These are phyloP conservation scores for Quillaja saponaria DNA, from an alignment of 306 rosid species.

Conservation along the genomic window DNA sequence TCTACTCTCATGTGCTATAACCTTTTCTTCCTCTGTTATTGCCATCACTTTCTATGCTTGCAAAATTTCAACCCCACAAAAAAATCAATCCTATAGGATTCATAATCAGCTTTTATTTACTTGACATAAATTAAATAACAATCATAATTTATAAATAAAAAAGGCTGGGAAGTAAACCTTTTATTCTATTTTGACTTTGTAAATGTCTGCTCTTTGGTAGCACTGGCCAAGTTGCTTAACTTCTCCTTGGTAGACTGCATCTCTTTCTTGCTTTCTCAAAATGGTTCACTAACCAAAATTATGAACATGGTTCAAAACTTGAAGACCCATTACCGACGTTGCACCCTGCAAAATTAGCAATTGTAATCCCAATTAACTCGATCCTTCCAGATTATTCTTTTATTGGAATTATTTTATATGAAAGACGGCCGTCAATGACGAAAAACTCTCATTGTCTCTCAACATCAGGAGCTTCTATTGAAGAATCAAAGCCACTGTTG, in stretches of 20 bases:
- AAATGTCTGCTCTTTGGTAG: slow-evolving; percentile 50
- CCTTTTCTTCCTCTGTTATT: slow-evolving; percentile 55
- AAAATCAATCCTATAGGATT: not conserved
- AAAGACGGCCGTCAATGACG: too few species aligned
- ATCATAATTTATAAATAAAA: not conserved
- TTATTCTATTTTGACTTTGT: slow-evolving; percentile 58
- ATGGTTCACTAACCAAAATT: too few species aligned
- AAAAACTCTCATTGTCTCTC: too few species aligned
- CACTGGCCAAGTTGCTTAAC: slow-evolving; percentile 53
- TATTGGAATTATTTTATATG: too few species aligned
- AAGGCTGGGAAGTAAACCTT: slow-evolving; percentile 35
- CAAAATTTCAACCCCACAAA: not conserved
- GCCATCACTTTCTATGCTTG: slow-evolving; percentile 60
- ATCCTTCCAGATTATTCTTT: too few species aligned
- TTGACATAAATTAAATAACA: not conserved
- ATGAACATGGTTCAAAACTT: too few species aligned
- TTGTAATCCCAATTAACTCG: too few species aligned
- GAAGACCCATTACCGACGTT: too few species aligned
- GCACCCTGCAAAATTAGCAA: too few species aligned
- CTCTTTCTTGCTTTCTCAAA: not conserved
- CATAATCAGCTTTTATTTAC: too few species aligned
- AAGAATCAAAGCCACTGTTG: too few species aligned
- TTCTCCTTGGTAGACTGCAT: slow-evolving; percentile 66
- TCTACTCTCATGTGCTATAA: slow-evolving; percentile 48
- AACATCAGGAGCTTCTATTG: too few species aligned